These are phyloP conservation scores for Tulasnella sp. DNA, from an alignment of 768 basidiomycete species.

Conservation along the genomic window DNA sequence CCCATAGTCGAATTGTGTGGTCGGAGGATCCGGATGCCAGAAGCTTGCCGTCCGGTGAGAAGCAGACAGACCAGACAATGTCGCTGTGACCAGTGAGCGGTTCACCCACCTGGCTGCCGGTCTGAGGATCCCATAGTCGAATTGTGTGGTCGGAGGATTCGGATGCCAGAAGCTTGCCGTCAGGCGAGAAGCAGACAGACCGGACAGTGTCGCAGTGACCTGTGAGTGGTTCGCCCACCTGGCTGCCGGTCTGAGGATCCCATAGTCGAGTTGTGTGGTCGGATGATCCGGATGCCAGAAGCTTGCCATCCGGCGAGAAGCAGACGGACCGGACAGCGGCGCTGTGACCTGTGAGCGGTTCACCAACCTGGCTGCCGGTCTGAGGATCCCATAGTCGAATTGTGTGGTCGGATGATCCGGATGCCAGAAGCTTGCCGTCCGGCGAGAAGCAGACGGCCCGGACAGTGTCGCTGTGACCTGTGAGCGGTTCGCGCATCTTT, in stretches of 20 bases:
- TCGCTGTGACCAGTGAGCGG: background rate
- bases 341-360: conserved; percentile 2
- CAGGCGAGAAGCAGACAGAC: conserved; percentile 33
- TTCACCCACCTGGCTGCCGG: background rate
- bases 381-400: conserved; percentile 42
- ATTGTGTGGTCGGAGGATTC: conserved; percentile 29
- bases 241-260: conserved; percentile 90
- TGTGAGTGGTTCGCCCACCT: conserved; percentile 82
- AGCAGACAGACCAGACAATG: background rate
- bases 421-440: background rate
- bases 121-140: conserved; percentile 27
- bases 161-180: conserved; percentile 28
- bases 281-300: conserved; percentile 20
- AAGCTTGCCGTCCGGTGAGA: background rate
- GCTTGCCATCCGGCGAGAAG: conserved; percentile 19
- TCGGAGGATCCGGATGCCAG: background rate
- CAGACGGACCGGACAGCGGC: background rate
- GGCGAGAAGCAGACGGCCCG: background rate
- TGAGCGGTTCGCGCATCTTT: background rate
- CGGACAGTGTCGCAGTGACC: conserved; percentile 78
- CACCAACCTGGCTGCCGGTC: conserved; percentile 36
- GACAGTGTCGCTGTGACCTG: background rate
- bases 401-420: conserved; percentile 1
- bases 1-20: background rate
- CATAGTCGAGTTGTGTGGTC: conserved; percentile 58